A percentile compares a stretch with the other conserved stretches of the same genome.
Evolutionary conservation across 2,329 filamentous ascomycete genomes (phyloP).

Genomic region (Calonectria ilicicola): DNA sequence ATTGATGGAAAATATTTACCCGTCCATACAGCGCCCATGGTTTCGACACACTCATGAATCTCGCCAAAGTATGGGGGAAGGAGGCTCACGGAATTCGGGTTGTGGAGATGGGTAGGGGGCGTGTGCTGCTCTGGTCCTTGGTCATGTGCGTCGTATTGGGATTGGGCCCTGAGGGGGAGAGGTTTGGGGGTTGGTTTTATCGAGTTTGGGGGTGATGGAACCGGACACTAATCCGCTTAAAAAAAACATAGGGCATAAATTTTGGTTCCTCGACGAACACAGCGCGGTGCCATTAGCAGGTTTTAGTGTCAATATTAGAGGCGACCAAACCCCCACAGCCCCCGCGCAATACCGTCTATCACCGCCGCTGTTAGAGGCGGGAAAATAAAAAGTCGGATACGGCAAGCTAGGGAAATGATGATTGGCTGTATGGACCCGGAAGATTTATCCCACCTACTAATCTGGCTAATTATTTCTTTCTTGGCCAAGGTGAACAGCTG

Average conservation of each 20-base stretch:
- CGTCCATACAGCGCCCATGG: conserved; percentile 33
- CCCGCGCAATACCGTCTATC: conserved; percentile 22
- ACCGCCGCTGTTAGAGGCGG: conserved; percentile 1
- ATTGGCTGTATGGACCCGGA: not conserved
- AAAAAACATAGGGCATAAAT: not conserved
- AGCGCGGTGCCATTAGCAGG: not conserved
- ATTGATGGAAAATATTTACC: conserved; percentile 39
- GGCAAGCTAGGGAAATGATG: not conserved
- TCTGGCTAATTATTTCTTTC: not conserved
- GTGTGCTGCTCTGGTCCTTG: not conserved
- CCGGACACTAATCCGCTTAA: not conserved
- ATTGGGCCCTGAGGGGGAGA: not conserved
- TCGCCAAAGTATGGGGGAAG: conserved; percentile 21
- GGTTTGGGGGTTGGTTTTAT: conserved; percentile 14
- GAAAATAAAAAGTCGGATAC: not conserved
- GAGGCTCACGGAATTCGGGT: conserved; percentile 4
- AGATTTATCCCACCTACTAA: not conserved
- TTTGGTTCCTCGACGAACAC: not conserved
- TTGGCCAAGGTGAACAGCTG: not conserved
- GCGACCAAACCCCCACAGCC: not conserved
- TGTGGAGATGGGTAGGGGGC: not conserved
- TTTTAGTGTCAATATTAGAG: not conserved
- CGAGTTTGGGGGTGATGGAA: conserved; percentile 11
- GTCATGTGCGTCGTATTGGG: not conserved
- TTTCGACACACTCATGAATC: not conserved